phyloP scores from a whole-genome alignment of 345 rosid genomes.

The Citrus sp. region DNA sequence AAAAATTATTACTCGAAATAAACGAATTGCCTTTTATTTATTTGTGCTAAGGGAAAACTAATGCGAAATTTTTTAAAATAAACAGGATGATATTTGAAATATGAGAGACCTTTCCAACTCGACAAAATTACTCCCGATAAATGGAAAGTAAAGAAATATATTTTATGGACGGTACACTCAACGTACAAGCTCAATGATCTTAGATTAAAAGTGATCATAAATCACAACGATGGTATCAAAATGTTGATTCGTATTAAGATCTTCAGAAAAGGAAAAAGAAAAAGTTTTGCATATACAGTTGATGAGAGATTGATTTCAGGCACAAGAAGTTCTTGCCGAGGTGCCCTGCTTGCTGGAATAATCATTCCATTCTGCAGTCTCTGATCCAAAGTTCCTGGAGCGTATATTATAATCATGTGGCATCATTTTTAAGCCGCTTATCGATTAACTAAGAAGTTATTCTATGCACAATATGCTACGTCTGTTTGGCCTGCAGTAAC shows the following conservation, averaged over 20 bases:
- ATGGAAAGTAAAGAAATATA: not conserved
- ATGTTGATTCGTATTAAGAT: constrained; percentile 7
- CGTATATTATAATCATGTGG: not conserved
- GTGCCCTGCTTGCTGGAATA: constrained; percentile 15
- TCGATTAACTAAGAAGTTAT: too few species aligned
- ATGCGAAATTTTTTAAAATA: too few species aligned
- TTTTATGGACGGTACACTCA: not conserved
- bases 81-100: not conserved
- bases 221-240: constrained; percentile 4
- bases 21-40: not conserved
- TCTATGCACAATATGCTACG: not conserved
- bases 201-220: constrained; percentile 15
- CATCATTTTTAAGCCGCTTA: not conserved
- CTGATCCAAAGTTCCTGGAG: not conserved
- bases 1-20: too few species aligned
- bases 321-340: constrained; percentile 1
- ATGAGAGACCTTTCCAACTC: not conserved
- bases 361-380: constrained; percentile 13
- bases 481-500: constrained; percentile 42
- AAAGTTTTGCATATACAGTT: not conserved
- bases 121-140: not conserved
- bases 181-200: not conserved
- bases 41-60: not conserved
- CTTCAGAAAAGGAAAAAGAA: constrained; percentile 1
- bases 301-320: not conserved